phyloP scores from a whole-genome alignment of 2,329 filamentous ascomycete genomes.

The Fusarium tupiense region DNA sequence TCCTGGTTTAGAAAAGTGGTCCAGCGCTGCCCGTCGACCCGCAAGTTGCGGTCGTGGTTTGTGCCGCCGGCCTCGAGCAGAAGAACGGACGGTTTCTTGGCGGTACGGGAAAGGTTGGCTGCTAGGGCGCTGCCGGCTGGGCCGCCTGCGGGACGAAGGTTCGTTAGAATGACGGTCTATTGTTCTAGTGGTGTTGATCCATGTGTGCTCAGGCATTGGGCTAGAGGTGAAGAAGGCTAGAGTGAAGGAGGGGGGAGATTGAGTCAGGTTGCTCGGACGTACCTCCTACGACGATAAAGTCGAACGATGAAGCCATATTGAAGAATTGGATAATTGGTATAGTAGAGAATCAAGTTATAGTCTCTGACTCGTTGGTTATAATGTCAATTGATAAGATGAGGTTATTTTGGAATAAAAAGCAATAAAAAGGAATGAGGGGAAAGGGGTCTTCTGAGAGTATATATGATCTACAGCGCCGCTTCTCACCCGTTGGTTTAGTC shows the following conservation, averaged over 20 bases:
- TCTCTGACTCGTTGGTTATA: neutral
- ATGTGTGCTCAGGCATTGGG: neutral
- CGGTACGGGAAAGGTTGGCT: constrained; percentile 57
- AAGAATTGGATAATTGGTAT: neutral
- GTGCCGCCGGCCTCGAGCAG: constrained; percentile 68
- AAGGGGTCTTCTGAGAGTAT: neutral
- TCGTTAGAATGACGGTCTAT: neutral
- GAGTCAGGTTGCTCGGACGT: constrained; percentile 1
- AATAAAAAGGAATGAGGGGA: constrained; percentile 1
- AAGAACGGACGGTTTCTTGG: constrained; percentile 61
- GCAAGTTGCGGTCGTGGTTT: constrained; percentile 58
- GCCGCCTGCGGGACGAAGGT: constrained; percentile 48
- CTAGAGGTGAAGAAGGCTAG: neutral
- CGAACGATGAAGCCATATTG: constrained; percentile 19
- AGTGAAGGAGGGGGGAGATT: neutral
- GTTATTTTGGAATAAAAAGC: neutral
- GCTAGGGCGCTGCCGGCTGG: constrained; percentile 68
- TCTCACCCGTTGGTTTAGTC: neutral
- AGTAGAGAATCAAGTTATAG: neutral
- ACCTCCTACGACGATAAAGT: constrained; percentile 39
- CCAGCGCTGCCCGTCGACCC: constrained; percentile 66
- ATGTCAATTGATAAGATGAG: neutral
- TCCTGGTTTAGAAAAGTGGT: constrained; percentile 57
- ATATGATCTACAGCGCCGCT: neutral
- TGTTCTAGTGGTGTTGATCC: neutral